A percentile compares a stretch with the other conserved stretches of the same genome.
Evolutionary conservation across 805 yeast species (phyloP).

Genomic region (Candida chilensis): DNA sequence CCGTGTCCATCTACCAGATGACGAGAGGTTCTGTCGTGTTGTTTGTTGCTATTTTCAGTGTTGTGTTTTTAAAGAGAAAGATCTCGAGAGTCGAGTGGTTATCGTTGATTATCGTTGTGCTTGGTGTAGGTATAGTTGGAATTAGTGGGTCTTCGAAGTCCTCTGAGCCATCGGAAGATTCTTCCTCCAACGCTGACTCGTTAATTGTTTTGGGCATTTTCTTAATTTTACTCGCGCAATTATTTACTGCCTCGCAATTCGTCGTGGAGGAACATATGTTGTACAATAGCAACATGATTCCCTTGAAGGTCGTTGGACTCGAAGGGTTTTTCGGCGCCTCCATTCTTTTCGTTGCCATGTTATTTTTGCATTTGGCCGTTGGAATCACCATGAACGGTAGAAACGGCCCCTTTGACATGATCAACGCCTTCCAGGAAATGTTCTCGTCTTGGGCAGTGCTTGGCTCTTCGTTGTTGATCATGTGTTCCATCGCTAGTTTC

Average conservation of each 20-base stretch:
- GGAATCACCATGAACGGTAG: constrained; percentile 29
- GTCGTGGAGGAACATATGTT: constrained; percentile 70
- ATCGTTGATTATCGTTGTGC: constrained; percentile 50
- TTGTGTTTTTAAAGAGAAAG: constrained; percentile 44
- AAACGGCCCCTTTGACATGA: constrained; percentile 47
- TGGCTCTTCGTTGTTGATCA: constrained; percentile 48
- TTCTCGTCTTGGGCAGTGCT: constrained; percentile 32
- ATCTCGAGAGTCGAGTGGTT: constrained; percentile 62
- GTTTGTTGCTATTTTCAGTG: constrained; percentile 67
- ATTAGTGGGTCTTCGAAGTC: constrained; percentile 45
- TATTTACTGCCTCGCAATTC: constrained; percentile 69
- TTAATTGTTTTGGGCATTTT: constrained; percentile 44
- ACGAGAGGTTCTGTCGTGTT: constrained; percentile 71
- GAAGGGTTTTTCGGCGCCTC: constrained; percentile 64
- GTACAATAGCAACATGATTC: constrained; percentile 40
- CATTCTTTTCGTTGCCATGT: constrained; percentile 34
- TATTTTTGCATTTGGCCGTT: constrained; percentile 27
- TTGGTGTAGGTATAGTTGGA: constrained; percentile 70
- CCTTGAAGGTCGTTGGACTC: constrained; percentile 59
- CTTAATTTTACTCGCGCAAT: constrained; percentile 50
- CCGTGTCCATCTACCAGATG: constrained; percentile 81
- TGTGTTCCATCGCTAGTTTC: constrained; percentile 65
- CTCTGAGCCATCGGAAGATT: constrained; percentile 4
- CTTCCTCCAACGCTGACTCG: constrained; percentile 3
- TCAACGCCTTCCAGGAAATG: constrained; percentile 39